Evolutionary conservation across 1,284 basidiomycete species (phyloP).

Genomic region (Ganoderma sinense): DNA sequence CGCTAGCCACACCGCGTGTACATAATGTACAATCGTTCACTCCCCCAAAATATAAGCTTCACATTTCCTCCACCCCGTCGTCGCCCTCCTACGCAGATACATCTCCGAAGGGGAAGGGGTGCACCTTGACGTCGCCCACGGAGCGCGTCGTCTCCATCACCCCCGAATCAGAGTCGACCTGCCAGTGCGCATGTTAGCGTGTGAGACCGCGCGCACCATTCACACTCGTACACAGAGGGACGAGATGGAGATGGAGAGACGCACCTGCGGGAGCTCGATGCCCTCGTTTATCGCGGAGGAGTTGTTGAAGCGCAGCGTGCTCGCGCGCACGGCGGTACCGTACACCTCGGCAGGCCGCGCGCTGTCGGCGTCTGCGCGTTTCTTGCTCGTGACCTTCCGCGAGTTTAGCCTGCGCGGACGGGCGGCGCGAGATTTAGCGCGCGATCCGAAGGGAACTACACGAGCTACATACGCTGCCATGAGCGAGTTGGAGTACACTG

Average conservation of each 20-base stretch:
- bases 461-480: neutral
- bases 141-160: neutral
- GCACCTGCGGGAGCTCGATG: conserved; percentile 1
- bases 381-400: neutral
- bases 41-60: too few relatives aligned
- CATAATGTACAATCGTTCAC: too few relatives aligned
- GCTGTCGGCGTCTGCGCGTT: neutral
- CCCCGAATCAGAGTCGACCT: neutral
- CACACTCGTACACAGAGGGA: neutral
- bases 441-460: neutral
- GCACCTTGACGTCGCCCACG: neutral
- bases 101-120: neutral
- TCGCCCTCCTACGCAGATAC: neutral
- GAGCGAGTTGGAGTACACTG: neutral
- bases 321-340: neutral
- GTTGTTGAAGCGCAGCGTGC: neutral
- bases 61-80: too few relatives aligned
- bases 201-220: too few relatives aligned
- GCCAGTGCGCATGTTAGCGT: neutral
- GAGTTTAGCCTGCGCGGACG: neutral
- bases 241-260: neutral
- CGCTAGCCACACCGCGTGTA: too few relatives aligned
- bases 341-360: neutral
- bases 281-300: neutral
- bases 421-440: neutral